A percentile compares a stretch with the other conserved stretches of the same genome.
Evolutionary conservation across 257 asterid species (phyloP).

Genomic region (Scutellaria barbata): DNA sequence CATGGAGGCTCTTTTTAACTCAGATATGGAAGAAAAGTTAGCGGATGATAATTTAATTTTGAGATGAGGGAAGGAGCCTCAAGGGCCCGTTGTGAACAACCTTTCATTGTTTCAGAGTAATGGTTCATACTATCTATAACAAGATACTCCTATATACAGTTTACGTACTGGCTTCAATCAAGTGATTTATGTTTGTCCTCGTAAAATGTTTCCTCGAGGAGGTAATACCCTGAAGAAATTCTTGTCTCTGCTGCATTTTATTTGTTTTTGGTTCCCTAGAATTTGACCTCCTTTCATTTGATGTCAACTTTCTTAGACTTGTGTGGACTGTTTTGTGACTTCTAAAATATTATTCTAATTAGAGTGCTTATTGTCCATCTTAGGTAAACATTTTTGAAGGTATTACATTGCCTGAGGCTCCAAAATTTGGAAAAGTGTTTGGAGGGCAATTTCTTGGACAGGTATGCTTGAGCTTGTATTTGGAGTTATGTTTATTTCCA

Average conservation of each 20-base stretch:
- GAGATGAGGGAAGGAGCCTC: background rate
- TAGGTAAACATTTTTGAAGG: slow-evolving; percentile 88
- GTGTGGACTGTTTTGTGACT: slow-evolving; percentile 15
- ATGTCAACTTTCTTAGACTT: background rate
- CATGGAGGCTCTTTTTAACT: slow-evolving; percentile 11
- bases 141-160: background rate
- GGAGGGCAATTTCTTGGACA: slow-evolving; percentile 99
- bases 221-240: slow-evolving; percentile 9
- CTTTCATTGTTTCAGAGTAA: background rate
- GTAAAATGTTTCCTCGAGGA: slow-evolving; percentile 16
- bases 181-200: slow-evolving; percentile 12
- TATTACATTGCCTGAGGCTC: slow-evolving; percentile 94
- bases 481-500: slow-evolving; percentile 20
- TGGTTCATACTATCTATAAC: background rate
- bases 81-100: slow-evolving; percentile 1
- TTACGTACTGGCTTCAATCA: background rate
- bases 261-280: slow-evolving; percentile 5
- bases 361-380: slow-evolving; percentile 29
- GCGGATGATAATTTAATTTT: background rate
- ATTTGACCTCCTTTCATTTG: background rate
- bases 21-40: background rate
- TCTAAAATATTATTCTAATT: slow-evolving; percentile 10
- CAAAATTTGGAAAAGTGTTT: slow-evolving; percentile 83
- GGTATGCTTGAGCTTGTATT: slow-evolving; percentile 50
- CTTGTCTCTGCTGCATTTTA: slow-evolving; percentile 9